Evolutionary conservation across 1,139 yeast genomes (phyloP), one percentile per base, ranked within the genome.

Genomic region (Chernovozyma aurita): DNA sequence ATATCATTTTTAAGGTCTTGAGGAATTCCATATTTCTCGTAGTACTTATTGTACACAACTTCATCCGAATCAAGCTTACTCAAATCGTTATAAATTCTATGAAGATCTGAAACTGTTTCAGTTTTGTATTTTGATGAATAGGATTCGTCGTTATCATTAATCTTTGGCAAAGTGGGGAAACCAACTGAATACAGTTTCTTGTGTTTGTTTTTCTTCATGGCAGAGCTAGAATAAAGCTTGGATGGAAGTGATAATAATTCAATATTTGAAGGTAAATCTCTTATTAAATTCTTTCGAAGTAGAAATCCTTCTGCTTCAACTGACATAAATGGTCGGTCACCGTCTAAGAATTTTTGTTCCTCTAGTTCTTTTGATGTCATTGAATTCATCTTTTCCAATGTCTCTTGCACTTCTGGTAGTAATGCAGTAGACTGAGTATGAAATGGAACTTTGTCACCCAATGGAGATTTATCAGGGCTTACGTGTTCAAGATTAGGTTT

Each of bases 341-440:
- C 57, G 42, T 67, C 73, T 25, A 68, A 48, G 39, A 61, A 63
- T 38, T 57, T 52, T 44, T 70, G 74, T 28, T 65, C 56, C 34
- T 50, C 42, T 21, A 69, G 46, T 41, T 69, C 73, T 22, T 65
- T 61, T 8, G 53, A 49, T n/a, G 68, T 52, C 74, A 69, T 66
- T 33, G 35, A 34, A 33, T 42, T 40, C 22, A 32, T 34, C 18
- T 38, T 41, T 31, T 39, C 41, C 22, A 39, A 18, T 17, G 26
- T 17, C 16, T 34, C 24, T 25, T 34, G 37, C 4, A 37, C 29
- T 21, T 33, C 35, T 16, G 28, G 28, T 12, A 26, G 11, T 13
- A 26, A 7, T 20, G 22, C 9, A 7, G 28, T 6, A 7, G 15
- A 26, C 11, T 7, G 12, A 16, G 6, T 13, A 16, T 26, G 6